phyloP scores from a whole-genome alignment of 1,284 basidiomycete genomes.

The Marasmius fiardii region DNA sequence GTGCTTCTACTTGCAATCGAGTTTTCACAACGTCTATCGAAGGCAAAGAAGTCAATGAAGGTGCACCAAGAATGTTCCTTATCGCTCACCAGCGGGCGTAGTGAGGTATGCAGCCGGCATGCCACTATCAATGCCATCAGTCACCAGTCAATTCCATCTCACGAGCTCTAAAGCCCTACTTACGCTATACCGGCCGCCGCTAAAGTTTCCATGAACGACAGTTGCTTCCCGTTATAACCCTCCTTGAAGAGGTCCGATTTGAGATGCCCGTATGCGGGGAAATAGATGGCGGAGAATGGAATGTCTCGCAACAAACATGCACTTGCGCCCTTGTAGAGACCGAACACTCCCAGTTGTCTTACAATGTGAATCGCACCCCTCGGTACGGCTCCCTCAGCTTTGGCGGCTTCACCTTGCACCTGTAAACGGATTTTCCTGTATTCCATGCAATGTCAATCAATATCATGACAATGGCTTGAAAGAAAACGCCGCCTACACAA shows the following conservation, averaged over 20 bases:
- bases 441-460: constrained; percentile 6
- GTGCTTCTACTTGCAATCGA: constrained; percentile 94
- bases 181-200: constrained; percentile 80
- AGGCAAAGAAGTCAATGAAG: constrained; percentile 21
- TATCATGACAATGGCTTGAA: not conserved
- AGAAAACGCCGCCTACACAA: constrained; percentile 63
- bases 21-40: constrained; percentile 94
- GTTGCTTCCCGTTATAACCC: constrained; percentile 92
- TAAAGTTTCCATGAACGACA: constrained; percentile 90
- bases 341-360: constrained; percentile 87
- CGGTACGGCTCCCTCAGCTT: constrained; percentile 73
- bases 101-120: constrained; percentile 94
- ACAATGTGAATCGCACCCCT: constrained; percentile 92
- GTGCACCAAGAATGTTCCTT: constrained; percentile 10
- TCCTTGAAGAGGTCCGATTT: constrained; percentile 96
- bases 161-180: constrained; percentile 28
- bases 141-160: constrained; percentile 20
- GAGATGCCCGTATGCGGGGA: constrained; percentile 77
- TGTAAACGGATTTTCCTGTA: constrained; percentile 93
- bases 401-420: constrained; percentile 92
- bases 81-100: constrained; percentile 69
- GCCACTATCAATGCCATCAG: constrained; percentile 55
- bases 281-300: constrained; percentile 88
- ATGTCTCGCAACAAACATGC: constrained; percentile 92
- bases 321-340: constrained; percentile 88